phyloP scores from a whole-genome alignment of 2,329 filamentous ascomycete species.

The Chrysosporium keratinophilum region DNA sequence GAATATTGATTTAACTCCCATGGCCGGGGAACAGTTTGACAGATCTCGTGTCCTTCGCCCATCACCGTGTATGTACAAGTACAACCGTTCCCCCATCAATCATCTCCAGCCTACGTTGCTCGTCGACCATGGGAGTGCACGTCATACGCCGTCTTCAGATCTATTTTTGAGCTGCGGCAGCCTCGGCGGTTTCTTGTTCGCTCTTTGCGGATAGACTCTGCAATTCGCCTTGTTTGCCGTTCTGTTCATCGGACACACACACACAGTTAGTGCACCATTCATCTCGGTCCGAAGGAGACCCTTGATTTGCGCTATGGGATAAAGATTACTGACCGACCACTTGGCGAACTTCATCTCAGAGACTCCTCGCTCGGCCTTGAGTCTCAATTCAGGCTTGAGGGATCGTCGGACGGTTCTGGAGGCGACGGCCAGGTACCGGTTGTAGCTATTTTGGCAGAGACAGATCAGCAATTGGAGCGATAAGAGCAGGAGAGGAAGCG shows the following conservation, averaged over 20 bases:
- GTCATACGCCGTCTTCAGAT: constrained; percentile 18
- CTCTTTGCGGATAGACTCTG: constrained; percentile 57
- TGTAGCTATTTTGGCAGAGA: constrained; percentile 61
- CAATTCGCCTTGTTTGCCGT: constrained; percentile 86
- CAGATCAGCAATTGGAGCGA: constrained; percentile 17
- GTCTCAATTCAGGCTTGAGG: constrained; percentile 88
- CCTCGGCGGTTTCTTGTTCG: constrained; percentile 36
- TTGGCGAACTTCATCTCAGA: constrained; percentile 83
- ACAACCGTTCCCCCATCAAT: constrained; percentile 15
- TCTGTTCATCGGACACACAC: constrained; percentile 45
- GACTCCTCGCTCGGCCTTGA: constrained; percentile 78
- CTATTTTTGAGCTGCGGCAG: constrained; percentile 36
- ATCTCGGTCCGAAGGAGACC: not conserved
- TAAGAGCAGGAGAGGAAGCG: not conserved
- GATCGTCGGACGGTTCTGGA: constrained; percentile 90
- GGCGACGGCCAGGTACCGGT: constrained; percentile 96
- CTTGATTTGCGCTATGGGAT: not conserved
- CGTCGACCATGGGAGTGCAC: constrained; percentile 1
- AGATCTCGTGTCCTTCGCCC: not conserved
- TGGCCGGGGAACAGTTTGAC: not conserved
- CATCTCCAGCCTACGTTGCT: constrained; percentile 16
- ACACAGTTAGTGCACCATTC: not conserved
- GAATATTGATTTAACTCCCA: not conserved
- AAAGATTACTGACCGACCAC: constrained; percentile 71
- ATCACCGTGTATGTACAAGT: constrained; percentile 3